phyloP scores from a whole-genome alignment of 1,284 basidiomycete genomes.

The Boletus semigastroideus region DNA sequence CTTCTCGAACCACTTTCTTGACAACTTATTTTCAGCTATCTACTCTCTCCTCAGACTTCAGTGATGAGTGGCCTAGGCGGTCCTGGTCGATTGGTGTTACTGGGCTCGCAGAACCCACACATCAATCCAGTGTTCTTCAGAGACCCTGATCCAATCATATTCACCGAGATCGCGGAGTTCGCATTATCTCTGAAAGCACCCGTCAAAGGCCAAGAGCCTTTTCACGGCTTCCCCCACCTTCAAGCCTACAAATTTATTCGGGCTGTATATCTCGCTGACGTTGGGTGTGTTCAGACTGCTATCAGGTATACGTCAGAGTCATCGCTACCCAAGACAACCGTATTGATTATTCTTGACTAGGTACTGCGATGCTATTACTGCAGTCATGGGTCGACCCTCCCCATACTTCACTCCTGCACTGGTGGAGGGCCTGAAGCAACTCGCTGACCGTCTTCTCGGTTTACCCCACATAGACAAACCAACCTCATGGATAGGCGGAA shows the following conservation, averaged over 20 bases:
- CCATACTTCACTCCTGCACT: constrained; percentile 70
- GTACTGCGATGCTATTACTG: constrained; percentile 91
- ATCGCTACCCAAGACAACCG: neutral
- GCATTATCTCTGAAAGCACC: constrained; percentile 75
- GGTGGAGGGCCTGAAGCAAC: constrained; percentile 75
- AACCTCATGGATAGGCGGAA: constrained; percentile 79
- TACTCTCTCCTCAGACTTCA: constrained; percentile 85
- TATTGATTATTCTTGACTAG: constrained; percentile 41
- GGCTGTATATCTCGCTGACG: constrained; percentile 76
- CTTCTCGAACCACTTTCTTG: constrained; percentile 2
- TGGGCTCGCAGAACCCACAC: constrained; percentile 65
- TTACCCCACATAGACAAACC: constrained; percentile 71
- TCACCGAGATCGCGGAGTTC: constrained; percentile 93
- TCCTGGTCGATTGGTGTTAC: constrained; percentile 61
- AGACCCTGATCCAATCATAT: constrained; percentile 79
- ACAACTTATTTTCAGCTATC: constrained; percentile 58
- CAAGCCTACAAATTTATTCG: constrained; percentile 88
- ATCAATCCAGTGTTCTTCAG: constrained; percentile 54
- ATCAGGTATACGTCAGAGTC: constrained; percentile 52
- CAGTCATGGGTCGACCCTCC: constrained; percentile 63
- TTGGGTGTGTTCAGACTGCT: constrained; percentile 73
- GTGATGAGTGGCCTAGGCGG: constrained; percentile 68
- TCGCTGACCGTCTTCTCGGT: constrained; percentile 82
- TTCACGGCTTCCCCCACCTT: constrained; percentile 80
- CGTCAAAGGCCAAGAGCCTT: constrained; percentile 85